phyloP scores from a whole-genome alignment of 225 moss, liverwort and hornwort genomes.

The Physcomitrellopsis africana region DNA sequence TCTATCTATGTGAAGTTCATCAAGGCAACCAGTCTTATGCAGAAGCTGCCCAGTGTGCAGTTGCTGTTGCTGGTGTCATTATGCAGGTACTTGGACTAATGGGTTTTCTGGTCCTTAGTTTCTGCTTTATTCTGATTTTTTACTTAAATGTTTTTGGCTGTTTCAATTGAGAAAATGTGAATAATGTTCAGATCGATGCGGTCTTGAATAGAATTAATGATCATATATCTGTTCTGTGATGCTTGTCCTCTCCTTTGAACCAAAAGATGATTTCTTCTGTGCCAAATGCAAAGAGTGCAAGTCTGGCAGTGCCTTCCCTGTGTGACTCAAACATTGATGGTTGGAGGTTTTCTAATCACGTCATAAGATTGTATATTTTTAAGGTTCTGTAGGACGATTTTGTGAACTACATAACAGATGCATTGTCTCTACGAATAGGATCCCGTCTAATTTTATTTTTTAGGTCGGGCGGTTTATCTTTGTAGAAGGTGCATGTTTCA shows the following conservation, averaged over 20 bases:
- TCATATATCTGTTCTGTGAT: background rate
- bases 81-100: constrained; percentile 75
- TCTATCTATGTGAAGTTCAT: constrained; percentile 96
- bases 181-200: background rate
- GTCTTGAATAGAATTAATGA: background rate
- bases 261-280: background rate
- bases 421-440: constrained; percentile 13
- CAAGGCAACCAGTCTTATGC: constrained; percentile 99
- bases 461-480: background rate
- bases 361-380: no score
- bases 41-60: constrained; percentile 98
- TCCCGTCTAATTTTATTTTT: constrained; percentile 7
- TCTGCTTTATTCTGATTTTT: constrained; percentile 14
- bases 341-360: background rate
- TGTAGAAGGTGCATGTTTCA: background rate
- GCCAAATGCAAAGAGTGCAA: background rate
- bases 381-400: no score
- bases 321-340: constrained; percentile 14
- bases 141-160: constrained; percentile 10
- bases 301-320: background rate
- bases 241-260: constrained; percentile 6
- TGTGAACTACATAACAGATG: background rate
- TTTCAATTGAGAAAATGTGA: background rate
- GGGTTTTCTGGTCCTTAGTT: constrained; percentile 12
- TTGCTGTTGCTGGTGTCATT: constrained; percentile 98